These are phyloP conservation scores for Argentina anserina DNA, from an alignment of 306 rosid species.

Conservation along the genomic window DNA sequence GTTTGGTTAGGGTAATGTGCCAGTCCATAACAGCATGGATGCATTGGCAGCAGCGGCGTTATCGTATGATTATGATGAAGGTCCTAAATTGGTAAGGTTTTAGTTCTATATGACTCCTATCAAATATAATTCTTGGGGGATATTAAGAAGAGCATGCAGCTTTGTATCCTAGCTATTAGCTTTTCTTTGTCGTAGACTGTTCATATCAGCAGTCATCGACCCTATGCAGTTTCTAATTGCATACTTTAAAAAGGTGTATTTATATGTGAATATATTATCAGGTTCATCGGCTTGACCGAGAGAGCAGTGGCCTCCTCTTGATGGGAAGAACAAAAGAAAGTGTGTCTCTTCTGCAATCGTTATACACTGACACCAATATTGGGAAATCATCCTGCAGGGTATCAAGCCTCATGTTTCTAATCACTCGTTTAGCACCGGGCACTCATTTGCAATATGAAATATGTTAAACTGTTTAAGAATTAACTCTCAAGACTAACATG, in stretches of 20 bases:
- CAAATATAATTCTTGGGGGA: not conserved
- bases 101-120: not conserved
- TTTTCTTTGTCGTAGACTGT: not conserved
- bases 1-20: constrained; percentile 76
- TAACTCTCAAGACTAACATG: constrained; percentile 7
- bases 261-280: constrained; percentile 20
- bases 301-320: constrained; percentile 76
- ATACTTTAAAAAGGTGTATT: not conserved
- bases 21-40: constrained; percentile 94
- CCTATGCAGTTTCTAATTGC: not conserved
- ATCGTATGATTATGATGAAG: constrained; percentile 74
- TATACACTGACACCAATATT: constrained; percentile 53
- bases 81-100: constrained; percentile 78
- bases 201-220: not conserved
- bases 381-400: constrained; percentile 66
- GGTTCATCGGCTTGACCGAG: constrained; percentile 96
- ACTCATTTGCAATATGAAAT: not conserved
- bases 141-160: not conserved
- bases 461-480: not conserved
- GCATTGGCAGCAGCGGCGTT: constrained; percentile 96
- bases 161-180: not conserved
- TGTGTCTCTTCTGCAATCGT: constrained; percentile 61
- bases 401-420: constrained; percentile 8
- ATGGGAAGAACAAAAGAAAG: constrained; percentile 86
- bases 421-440: not conserved